phyloP scores from a whole-genome alignment of 805 yeast species.

The Suhomyces xylopsoci region DNA sequence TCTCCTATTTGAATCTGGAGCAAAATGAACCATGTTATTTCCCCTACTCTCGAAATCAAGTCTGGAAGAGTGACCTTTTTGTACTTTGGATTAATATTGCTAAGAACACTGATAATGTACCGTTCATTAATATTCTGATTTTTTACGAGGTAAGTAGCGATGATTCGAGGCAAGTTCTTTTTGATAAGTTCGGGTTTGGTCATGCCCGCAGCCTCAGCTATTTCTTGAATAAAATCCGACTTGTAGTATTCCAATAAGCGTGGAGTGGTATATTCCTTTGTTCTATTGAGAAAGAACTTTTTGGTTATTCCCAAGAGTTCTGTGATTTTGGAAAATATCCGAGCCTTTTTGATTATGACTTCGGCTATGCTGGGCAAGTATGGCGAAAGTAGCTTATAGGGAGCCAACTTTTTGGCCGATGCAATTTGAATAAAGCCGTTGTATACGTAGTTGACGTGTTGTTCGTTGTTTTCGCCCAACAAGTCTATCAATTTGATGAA shows the following conservation, averaged over 20 bases:
- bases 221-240: conserved; percentile 57
- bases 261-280: conserved; percentile 74
- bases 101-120: conserved; percentile 51
- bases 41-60: conserved; percentile 36
- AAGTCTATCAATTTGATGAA: conserved; percentile 63
- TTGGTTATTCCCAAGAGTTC: conserved; percentile 62
- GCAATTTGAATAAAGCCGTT: conserved; percentile 63
- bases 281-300: conserved; percentile 61
- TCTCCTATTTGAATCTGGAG: conserved; percentile 32
- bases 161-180: conserved; percentile 47
- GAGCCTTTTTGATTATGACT: conserved; percentile 57
- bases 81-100: conserved; percentile 51
- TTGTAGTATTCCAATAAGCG: conserved; percentile 65
- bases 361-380: conserved; percentile 71
- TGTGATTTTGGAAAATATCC: conserved; percentile 57
- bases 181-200: conserved; percentile 47
- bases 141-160: conserved; percentile 57
- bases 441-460: conserved; percentile 65
- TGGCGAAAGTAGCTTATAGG: conserved; percentile 80
- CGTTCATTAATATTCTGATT: conserved; percentile 46
- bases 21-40: conserved; percentile 35
- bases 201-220: conserved; percentile 52
- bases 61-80: conserved; percentile 29
- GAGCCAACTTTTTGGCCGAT: conserved; percentile 51
- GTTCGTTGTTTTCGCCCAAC: conserved; percentile 62